Evolutionary conservation across 2,329 filamentous ascomycete genomes (phyloP).

Genomic region (Scedosporium apiospermum): DNA sequence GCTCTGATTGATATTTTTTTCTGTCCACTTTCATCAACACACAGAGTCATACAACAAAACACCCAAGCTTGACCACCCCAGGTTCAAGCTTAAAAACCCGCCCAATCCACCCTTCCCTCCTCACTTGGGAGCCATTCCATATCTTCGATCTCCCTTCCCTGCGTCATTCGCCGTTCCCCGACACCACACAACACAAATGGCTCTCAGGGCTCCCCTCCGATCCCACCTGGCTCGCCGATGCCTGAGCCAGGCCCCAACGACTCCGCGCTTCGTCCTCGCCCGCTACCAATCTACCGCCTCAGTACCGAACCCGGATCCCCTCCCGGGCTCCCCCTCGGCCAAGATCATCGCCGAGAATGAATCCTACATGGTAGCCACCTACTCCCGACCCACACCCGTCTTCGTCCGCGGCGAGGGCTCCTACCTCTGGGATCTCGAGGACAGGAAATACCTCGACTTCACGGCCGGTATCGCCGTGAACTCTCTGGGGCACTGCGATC

Average conservation of each 20-base stretch:
- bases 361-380: slow-evolving; percentile 92
- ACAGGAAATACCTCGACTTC: slow-evolving; percentile 84
- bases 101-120: background rate
- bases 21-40: background rate
- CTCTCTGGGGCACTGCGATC: slow-evolving; percentile 81
- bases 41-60: background rate
- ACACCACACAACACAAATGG: slow-evolving; percentile 19
- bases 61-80: no score
- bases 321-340: slow-evolving; percentile 63
- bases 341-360: slow-evolving; percentile 65
- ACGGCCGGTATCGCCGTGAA: slow-evolving; percentile 96
- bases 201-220: slow-evolving; percentile 27
- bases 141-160: background rate
- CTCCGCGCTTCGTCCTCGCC: slow-evolving; percentile 26
- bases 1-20: background rate
- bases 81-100: background rate
- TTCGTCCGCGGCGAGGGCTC: slow-evolving; percentile 83
- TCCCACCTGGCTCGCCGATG: slow-evolving; percentile 23
- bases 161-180: background rate
- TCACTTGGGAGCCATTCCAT: background rate
- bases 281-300: slow-evolving; percentile 21
- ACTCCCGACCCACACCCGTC: slow-evolving; percentile 79
- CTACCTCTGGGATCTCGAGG: slow-evolving; percentile 84
- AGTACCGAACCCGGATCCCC: slow-evolving; percentile 61
- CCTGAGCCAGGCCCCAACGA: slow-evolving; percentile 19